Conservation (phyloP, 2,329 filamentous ascomycete genomes). For the Botrytis fragariae region DNA sequence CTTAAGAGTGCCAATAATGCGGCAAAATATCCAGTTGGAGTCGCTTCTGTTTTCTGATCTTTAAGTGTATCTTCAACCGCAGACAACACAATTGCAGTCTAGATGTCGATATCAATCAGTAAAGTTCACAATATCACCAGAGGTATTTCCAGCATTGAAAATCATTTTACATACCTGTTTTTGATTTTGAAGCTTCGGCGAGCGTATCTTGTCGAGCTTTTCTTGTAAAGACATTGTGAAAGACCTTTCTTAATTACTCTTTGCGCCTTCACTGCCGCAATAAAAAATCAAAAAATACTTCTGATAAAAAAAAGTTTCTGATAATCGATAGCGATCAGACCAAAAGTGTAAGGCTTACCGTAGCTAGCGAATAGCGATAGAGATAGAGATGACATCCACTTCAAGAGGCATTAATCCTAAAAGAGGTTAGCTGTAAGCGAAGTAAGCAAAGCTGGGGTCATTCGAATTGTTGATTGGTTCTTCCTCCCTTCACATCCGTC, state of each 20-base stretch:
- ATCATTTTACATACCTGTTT: conserved; percentile 65
- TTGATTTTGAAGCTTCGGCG: conserved; percentile 92
- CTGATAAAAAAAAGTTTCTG: conserved; percentile 23
- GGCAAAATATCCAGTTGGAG: conserved; percentile 90
- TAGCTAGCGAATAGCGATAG: conserved; percentile 14
- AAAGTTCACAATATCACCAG: conserved; percentile 13
- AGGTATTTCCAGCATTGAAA: conserved; percentile 20
- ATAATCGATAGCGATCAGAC: conserved; percentile 26
- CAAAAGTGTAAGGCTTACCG: conserved; percentile 21
- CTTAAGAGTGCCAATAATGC: conserved; percentile 86
- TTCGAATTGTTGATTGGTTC: background rate
- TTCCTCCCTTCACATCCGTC: background rate
- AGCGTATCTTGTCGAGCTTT: conserved; percentile 96
- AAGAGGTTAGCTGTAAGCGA: background rate
- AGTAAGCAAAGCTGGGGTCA: background rate
- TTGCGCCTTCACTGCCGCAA: conserved; percentile 30
- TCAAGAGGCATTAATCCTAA: background rate
- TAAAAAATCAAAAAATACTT: conserved; percentile 22
- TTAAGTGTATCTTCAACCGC: conserved; percentile 91
- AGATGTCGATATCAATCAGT: conserved; percentile 19
- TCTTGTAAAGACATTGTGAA: conserved; percentile 68
- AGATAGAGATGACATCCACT: background rate
- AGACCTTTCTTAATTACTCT: conserved; percentile 28
- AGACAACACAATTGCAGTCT: conserved; percentile 83
- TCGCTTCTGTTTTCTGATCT: conserved; percentile 79